Percentiles rank a stretch among this genome's conserved stretches.
Evolutionary conservation across 1,284 basidiomycete genomes (phyloP).

Genomic region (Cystobasidium pallidum): DNA sequence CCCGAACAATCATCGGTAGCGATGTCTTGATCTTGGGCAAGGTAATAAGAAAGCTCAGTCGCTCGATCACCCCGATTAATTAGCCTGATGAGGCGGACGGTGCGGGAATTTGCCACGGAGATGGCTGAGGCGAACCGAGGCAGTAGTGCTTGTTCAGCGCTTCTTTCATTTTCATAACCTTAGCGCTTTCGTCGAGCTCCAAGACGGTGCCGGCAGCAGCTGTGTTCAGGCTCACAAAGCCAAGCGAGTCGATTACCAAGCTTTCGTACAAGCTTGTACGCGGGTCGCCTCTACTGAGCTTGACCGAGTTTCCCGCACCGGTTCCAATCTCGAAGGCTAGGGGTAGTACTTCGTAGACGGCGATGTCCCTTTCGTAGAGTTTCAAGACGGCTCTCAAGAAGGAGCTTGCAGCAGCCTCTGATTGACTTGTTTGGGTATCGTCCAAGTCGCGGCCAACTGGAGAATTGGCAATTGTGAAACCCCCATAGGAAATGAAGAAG

Average conservation of each 20-base stretch:
- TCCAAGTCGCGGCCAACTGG: background rate
- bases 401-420: background rate
- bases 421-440: background rate
- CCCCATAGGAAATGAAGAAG: conserved; percentile 12
- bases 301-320: background rate
- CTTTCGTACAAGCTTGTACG: conserved; percentile 10
- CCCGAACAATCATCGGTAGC: no score
- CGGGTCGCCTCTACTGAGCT: background rate
- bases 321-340: conserved; percentile 1
- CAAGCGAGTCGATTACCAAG: conserved; percentile 1
- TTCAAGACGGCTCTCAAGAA: conserved; percentile 12
- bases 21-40: no score
- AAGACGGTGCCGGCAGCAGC: conserved; percentile 4
- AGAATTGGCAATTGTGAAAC: conserved; percentile 3
- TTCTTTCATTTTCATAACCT: background rate
- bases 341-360: conserved; percentile 5
- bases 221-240: conserved; percentile 10
- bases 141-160: background rate
- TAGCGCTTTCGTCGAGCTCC: background rate
- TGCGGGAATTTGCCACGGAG: background rate
- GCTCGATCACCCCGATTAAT: no score
- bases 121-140: background rate
- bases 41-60: no score
- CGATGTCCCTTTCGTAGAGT: background rate
- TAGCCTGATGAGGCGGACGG: conserved; percentile 4